Conservation (phyloP, 1,139 yeast genomes). For the Lodderomyces oxycetoniae region DNA sequence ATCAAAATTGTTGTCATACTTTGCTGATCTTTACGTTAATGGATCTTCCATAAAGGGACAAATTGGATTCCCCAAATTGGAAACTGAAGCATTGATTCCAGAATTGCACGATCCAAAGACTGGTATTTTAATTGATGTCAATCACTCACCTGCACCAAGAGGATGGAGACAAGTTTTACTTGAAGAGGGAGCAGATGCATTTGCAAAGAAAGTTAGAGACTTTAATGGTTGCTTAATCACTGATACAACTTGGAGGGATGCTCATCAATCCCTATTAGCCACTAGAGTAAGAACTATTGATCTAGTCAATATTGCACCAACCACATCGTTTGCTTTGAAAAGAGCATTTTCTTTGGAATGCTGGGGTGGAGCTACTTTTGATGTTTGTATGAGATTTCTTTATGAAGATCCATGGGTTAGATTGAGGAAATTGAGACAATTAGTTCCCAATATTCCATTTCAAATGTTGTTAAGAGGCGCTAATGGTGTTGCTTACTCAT, state of each 20-base stretch:
- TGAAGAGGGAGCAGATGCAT: conserved; percentile 80
- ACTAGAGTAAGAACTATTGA: conserved; percentile 96
- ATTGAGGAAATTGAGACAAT: conserved; percentile 75
- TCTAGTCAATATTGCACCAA: conserved; percentile 83
- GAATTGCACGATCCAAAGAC: conserved; percentile 55
- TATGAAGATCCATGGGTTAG: conserved; percentile 99
- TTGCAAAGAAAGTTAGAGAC: conserved; percentile 80
- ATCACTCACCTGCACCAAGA: conserved; percentile 49
- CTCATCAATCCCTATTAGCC: conserved; percentile 97
- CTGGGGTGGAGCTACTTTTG: conserved; percentile 99
- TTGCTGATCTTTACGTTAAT: conserved; percentile 90
- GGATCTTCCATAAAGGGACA: conserved; percentile 96
- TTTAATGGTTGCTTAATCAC: conserved; percentile 85
- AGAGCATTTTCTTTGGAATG: conserved; percentile 96
- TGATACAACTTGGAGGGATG: conserved; percentile 99
- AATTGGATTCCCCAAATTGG: conserved; percentile 82
- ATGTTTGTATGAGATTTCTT: conserved; percentile 95
- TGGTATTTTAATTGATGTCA: conserved; percentile 55
- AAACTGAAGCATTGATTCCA: conserved; percentile 73
- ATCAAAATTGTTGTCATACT: conserved; percentile 79
- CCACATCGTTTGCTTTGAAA: conserved; percentile 84
- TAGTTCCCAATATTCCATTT: conserved; percentile 97
- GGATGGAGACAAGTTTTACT: conserved; percentile 93
- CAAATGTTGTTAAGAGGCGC: conserved; percentile 99
- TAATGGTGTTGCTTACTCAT: conserved; percentile 96